Evolutionary conservation across 768 basidiomycete genomes (phyloP).

Genomic region (Lepiota brunneoincarnata): DNA sequence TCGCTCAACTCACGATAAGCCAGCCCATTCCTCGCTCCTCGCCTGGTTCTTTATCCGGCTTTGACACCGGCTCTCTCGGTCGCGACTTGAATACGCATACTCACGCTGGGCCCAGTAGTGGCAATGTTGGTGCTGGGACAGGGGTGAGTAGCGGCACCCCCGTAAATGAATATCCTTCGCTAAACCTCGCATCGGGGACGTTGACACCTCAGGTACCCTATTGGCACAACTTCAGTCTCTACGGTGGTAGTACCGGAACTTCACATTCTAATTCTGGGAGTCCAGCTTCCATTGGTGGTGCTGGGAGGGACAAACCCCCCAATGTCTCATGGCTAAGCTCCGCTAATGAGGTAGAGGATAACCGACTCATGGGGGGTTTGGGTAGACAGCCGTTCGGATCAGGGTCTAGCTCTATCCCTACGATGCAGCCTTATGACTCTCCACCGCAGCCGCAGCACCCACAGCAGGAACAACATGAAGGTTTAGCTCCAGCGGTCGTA

Average conservation of each 20-base stretch:
- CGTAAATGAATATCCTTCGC: too few relatives aligned
- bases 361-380: conserved; percentile 5
- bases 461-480: neutral
- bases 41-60: conserved; percentile 31
- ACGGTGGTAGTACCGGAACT: too few relatives aligned
- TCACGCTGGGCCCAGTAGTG: neutral
- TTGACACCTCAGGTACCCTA: neutral
- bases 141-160: too few relatives aligned
- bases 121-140: conserved; percentile 3
- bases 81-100: too few relatives aligned
- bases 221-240: too few relatives aligned
- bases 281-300: too few relatives aligned
- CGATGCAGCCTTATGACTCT: neutral
- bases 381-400: neutral
- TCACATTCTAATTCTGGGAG: too few relatives aligned
- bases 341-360: conserved; percentile 11
- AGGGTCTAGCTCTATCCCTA: neutral
- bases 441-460: neutral
- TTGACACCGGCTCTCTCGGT: conserved; percentile 16
- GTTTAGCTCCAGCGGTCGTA: neutral
- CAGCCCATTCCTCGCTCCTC: conserved; percentile 31
- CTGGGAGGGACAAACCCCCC: too few relatives aligned
- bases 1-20: conserved; percentile 24
- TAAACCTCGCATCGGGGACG: neutral
- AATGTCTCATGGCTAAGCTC: too few relatives aligned